Conservation (phyloP, 306 rosid species). For the Macrotyloma uniflorum region DNA sequence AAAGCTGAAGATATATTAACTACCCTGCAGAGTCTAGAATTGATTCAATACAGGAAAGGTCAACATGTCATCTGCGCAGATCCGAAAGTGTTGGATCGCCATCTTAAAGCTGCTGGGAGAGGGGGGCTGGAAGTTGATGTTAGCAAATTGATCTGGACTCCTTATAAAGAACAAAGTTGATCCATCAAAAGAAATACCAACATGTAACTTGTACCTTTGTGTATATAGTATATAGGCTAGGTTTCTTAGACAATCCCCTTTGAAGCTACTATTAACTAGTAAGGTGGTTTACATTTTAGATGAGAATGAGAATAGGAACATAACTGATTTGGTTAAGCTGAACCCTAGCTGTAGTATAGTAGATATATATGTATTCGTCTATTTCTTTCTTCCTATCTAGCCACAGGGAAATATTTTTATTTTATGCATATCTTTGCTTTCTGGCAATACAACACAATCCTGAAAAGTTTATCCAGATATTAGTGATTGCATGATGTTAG, state of each 20-base stretch:
- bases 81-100: slow-evolving; percentile 97
- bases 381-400: background rate
- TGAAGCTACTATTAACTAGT: background rate
- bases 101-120: slow-evolving; percentile 95
- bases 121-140: slow-evolving; percentile 97
- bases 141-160: slow-evolving; percentile 96
- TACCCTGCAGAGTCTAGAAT: slow-evolving; percentile 87
- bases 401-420: background rate
- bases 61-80: slow-evolving; percentile 99
- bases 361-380: background rate
- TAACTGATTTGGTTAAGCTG: slow-evolving; percentile 8
- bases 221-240: slow-evolving; percentile 42
- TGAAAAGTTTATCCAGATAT: too few species aligned
- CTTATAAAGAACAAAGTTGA: slow-evolving; percentile 82
- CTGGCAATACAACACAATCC: too few species aligned
- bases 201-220: slow-evolving; percentile 30
- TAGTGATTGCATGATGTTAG: too few species aligned
- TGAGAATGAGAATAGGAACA: background rate
- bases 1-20: slow-evolving; percentile 91
- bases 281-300: too few species aligned
- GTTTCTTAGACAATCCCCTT: slow-evolving; percentile 2
- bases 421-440: background rate
- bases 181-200: background rate
- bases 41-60: slow-evolving; percentile 97
- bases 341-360: background rate